Conservation (phyloP, 768 basidiomycete genomes). For the Lyophyllum atratum region DNA sequence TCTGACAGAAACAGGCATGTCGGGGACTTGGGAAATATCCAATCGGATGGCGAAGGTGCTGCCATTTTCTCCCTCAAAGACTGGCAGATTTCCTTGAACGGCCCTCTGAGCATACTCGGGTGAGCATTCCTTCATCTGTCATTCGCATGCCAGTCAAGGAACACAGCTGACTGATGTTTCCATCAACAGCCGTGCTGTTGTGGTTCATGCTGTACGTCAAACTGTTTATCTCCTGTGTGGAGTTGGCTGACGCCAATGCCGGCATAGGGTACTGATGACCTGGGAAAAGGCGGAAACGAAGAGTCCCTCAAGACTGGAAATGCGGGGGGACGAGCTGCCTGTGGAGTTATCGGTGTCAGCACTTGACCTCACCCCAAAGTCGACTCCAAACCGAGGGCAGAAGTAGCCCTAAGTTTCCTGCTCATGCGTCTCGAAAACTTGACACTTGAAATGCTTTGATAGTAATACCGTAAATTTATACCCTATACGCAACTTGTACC, state of each 20-base stretch:
- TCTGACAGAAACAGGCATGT: constrained; percentile 59
- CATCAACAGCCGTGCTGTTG: constrained; percentile 59
- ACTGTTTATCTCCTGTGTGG: constrained; percentile 7
- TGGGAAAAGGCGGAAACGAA: constrained; percentile 66
- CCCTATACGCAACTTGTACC: too few relatives aligned
- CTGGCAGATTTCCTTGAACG: constrained; percentile 63
- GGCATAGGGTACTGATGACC: constrained; percentile 67
- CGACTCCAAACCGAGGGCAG: too few relatives aligned
- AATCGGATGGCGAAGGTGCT: constrained; percentile 56
- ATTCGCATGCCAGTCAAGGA: neutral
- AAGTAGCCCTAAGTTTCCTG: too few relatives aligned
- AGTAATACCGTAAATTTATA: too few relatives aligned
- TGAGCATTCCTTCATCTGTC: constrained; percentile 28
- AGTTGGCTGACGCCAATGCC: neutral
- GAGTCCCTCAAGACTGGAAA: constrained; percentile 82
- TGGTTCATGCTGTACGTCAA: constrained; percentile 64
- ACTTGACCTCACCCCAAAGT: neutral
- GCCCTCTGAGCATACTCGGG: constrained; percentile 71
- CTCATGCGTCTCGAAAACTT: too few relatives aligned
- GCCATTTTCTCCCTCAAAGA: constrained; percentile 64
- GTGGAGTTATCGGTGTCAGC: constrained; percentile 72
- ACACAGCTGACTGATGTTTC: constrained; percentile 4
- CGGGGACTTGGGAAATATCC: constrained; percentile 78
- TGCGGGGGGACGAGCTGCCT: constrained; percentile 75
- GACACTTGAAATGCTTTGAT: too few relatives aligned